phyloP scores from a whole-genome alignment of 768 basidiomycete genomes.

The Tylopilus cervinicoccineus region DNA sequence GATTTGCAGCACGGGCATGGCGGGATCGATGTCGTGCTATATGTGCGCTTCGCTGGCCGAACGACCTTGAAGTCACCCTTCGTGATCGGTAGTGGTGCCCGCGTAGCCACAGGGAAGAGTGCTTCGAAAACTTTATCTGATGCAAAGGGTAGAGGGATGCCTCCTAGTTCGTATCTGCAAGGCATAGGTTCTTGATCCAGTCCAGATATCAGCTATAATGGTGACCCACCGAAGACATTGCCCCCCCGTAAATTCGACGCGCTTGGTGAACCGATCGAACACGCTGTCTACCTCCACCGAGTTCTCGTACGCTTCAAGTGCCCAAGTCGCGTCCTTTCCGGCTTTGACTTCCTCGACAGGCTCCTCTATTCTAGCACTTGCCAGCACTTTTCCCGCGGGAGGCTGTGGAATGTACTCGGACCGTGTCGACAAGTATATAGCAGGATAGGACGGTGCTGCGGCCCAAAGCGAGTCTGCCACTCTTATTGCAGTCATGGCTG shows the following conservation, averaged over 20 bases:
- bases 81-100: slow-evolving; percentile 48
- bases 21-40: slow-evolving; percentile 51
- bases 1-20: slow-evolving; percentile 65
- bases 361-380: slow-evolving; percentile 38
- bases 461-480: slow-evolving; percentile 64
- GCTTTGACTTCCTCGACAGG: slow-evolving; percentile 41
- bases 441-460: slow-evolving; percentile 58
- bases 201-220: not conserved
- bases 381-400: slow-evolving; percentile 43
- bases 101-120: slow-evolving; percentile 64
- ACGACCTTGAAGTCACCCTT: slow-evolving; percentile 58
- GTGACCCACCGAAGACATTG: slow-evolving; percentile 78
- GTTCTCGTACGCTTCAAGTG: slow-evolving; percentile 76
- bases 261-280: slow-evolving; percentile 79
- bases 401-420: slow-evolving; percentile 68
- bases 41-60: slow-evolving; percentile 43
- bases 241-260: slow-evolving; percentile 65
- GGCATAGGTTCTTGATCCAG: not conserved
- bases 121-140: slow-evolving; percentile 65
- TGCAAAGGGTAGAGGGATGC: slow-evolving; percentile 82
- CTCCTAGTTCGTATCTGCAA: slow-evolving; percentile 80
- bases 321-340: slow-evolving; percentile 53
- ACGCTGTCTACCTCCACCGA: slow-evolving; percentile 76
- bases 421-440: slow-evolving; percentile 70
- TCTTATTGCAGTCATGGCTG: slow-evolving; percentile 52